These are phyloP conservation scores for Nothophoma quercina DNA, from an alignment of 2,329 filamentous ascomycete genomes.

Conservation along the genomic window DNA sequence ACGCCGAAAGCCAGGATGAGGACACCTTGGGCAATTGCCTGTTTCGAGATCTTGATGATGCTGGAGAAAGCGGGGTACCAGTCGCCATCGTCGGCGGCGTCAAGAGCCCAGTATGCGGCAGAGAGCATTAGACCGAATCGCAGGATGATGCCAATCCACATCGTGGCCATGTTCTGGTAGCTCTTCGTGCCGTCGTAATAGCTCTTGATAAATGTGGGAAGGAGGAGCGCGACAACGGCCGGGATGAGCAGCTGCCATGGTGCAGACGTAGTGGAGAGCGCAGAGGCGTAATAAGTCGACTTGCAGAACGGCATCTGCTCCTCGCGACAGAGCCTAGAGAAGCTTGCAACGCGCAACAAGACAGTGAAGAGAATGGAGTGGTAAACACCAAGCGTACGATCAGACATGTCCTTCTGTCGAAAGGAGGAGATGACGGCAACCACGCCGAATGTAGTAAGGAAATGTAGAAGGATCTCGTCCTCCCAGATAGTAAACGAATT, in stretches of 20 bases:
- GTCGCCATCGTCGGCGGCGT: slow-evolving; percentile 84
- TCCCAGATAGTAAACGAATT: slow-evolving; percentile 99
- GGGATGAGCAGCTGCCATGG: slow-evolving; percentile 87
- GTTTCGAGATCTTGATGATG: slow-evolving; percentile 74
- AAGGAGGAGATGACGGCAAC: slow-evolving; percentile 78
- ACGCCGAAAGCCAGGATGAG: slow-evolving; percentile 83
- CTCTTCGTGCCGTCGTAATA: slow-evolving; percentile 85
- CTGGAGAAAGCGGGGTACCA: slow-evolving; percentile 69
- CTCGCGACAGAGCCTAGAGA: slow-evolving; percentile 92
- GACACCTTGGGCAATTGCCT: slow-evolving; percentile 80
- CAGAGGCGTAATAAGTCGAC: slow-evolving; percentile 94
- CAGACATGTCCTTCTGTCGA: slow-evolving; percentile 70
- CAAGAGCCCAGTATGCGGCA: slow-evolving; percentile 85
- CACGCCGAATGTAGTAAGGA: slow-evolving; percentile 85
- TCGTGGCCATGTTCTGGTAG: slow-evolving; percentile 83
- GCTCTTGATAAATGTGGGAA: slow-evolving; percentile 78
- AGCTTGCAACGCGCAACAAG: slow-evolving; percentile 79
- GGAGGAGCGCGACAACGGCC: slow-evolving; percentile 71
- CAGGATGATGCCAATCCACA: slow-evolving; percentile 84
- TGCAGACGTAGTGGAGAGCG: slow-evolving; percentile 89
- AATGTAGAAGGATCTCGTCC: slow-evolving; percentile 91
- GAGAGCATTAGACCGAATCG: slow-evolving; percentile 77
- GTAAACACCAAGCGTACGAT: slow-evolving; percentile 79
- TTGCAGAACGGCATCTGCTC: slow-evolving; percentile 98
- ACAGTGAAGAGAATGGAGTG: slow-evolving; percentile 85